phyloP scores from a whole-genome alignment of 768 basidiomycete genomes.

The Mycena alexandri region DNA sequence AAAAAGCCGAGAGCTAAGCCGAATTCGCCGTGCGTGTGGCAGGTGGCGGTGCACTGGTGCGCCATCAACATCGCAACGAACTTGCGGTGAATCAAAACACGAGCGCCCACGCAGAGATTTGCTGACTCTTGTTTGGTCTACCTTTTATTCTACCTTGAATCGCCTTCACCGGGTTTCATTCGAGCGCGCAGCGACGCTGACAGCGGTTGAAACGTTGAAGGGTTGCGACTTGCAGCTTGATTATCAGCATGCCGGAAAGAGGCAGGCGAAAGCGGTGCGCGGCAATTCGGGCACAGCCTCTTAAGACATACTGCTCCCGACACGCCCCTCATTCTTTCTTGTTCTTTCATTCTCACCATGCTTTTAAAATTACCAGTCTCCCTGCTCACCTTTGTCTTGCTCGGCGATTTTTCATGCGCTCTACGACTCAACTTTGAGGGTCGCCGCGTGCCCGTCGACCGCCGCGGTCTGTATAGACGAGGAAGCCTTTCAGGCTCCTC shows the following conservation, averaged over 20 bases:
- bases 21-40: too few species aligned
- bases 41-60: too few species aligned
- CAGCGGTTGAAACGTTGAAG: neutral
- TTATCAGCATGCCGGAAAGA: conserved; percentile 16
- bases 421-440: conserved; percentile 47
- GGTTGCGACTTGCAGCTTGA: conserved; percentile 11
- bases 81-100: too few species aligned
- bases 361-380: conserved; percentile 50
- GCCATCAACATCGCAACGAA: too few species aligned
- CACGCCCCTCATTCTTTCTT: conserved; percentile 37
- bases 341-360: conserved; percentile 38
- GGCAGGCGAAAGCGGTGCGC: conserved; percentile 6
- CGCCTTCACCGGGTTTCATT: too few species aligned
- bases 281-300: conserved; percentile 13
- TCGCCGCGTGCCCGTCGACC: conserved; percentile 55
- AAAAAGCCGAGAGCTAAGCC: too few species aligned
- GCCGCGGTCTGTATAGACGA: conserved; percentile 44
- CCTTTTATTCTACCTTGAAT: too few species aligned
- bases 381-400: conserved; percentile 58
- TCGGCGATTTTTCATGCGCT: conserved; percentile 53
- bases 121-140: too few species aligned
- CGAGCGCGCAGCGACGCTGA: neutral
- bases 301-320: conserved; percentile 39
- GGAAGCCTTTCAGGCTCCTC: conserved; percentile 47
- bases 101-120: too few species aligned